Percentiles rank a stretch among this genome's conserved stretches.
Conservation (phyloP, 2,329 filamentous ascomycete species). For the Beauveria asiatica region DNA sequence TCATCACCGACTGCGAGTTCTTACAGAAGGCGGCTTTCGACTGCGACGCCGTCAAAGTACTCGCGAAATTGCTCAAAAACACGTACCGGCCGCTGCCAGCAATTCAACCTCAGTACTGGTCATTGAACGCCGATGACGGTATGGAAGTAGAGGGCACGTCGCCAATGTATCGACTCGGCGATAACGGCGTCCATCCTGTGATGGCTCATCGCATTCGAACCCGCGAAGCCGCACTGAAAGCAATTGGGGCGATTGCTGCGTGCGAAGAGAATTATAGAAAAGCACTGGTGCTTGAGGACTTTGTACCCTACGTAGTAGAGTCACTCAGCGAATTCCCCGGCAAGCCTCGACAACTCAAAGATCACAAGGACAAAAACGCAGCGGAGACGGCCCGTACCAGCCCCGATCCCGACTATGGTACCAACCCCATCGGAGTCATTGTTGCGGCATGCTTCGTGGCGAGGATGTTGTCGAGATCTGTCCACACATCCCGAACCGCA, state of each 20-base stretch:
- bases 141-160: slow-evolving; percentile 26
- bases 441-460: slow-evolving; percentile 78
- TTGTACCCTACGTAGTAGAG: slow-evolving; percentile 73
- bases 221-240: slow-evolving; percentile 67
- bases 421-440: slow-evolving; percentile 68
- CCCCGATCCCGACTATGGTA: slow-evolving; percentile 47
- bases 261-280: slow-evolving; percentile 81
- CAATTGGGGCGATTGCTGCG: slow-evolving; percentile 71
- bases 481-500: slow-evolving; percentile 74
- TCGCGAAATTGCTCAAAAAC: slow-evolving; percentile 41
- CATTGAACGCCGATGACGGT: slow-evolving; percentile 26
- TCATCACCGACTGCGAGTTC: slow-evolving; percentile 69
- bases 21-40: slow-evolving; percentile 80
- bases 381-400: slow-evolving; percentile 23
- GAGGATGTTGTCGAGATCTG: slow-evolving; percentile 73
- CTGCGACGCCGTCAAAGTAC: slow-evolving; percentile 37
- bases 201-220: slow-evolving; percentile 64
- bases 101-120: slow-evolving; percentile 29
- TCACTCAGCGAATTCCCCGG: slow-evolving; percentile 56
- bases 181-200: slow-evolving; percentile 49
- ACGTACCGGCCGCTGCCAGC: slow-evolving; percentile 39
- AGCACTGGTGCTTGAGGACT: slow-evolving; percentile 70
- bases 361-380: slow-evolving; percentile 31
- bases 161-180: slow-evolving; percentile 44
- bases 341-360: slow-evolving; percentile 37